phyloP scores from a whole-genome alignment of 1,284 basidiomycete genomes.

The Puccinia polysora region DNA sequence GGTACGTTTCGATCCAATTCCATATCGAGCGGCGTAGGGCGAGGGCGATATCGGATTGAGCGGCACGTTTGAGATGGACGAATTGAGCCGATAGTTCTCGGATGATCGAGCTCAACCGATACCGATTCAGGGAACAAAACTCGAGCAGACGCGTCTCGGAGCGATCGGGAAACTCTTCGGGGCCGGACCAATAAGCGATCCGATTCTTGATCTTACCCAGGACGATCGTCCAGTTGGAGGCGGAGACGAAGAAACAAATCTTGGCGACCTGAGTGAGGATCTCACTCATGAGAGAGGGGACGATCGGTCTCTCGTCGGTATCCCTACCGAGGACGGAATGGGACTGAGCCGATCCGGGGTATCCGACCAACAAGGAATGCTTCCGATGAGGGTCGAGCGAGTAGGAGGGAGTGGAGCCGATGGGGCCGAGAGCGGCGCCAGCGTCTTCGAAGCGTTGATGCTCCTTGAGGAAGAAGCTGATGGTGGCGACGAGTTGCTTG shows the following conservation, averaged over 20 bases:
- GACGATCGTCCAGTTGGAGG: slow-evolving; percentile 82
- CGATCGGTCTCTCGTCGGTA: slow-evolving; percentile 34
- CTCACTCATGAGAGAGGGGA: slow-evolving; percentile 44
- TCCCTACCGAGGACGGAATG: slow-evolving; percentile 7
- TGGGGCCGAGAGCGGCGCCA: slow-evolving; percentile 44
- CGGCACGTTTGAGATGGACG: slow-evolving; percentile 72
- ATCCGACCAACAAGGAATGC: slow-evolving; percentile 13
- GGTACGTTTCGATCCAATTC: slow-evolving; percentile 84
- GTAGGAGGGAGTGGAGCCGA: slow-evolving; percentile 42
- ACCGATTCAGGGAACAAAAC: slow-evolving; percentile 65
- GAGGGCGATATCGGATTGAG: slow-evolving; percentile 67
- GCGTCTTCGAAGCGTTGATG: slow-evolving; percentile 48
- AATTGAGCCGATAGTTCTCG: slow-evolving; percentile 75
- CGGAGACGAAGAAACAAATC: slow-evolving; percentile 80
- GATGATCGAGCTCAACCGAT: slow-evolving; percentile 61
- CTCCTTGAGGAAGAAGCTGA: slow-evolving; percentile 74
- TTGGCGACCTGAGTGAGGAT: slow-evolving; percentile 60
- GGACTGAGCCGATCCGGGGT: background rate
- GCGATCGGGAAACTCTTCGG: slow-evolving; percentile 59
- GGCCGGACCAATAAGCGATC: slow-evolving; percentile 63
- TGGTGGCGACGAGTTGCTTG: slow-evolving; percentile 75
- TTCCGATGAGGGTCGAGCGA: slow-evolving; percentile 22
- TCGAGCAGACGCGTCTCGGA: slow-evolving; percentile 71
- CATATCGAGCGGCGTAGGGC: slow-evolving; percentile 76
- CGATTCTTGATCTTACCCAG: slow-evolving; percentile 68